Evolutionary conservation across 2,329 filamentous ascomycete species (phyloP).

Genomic region (Fusarium neocosmosporiellum): DNA sequence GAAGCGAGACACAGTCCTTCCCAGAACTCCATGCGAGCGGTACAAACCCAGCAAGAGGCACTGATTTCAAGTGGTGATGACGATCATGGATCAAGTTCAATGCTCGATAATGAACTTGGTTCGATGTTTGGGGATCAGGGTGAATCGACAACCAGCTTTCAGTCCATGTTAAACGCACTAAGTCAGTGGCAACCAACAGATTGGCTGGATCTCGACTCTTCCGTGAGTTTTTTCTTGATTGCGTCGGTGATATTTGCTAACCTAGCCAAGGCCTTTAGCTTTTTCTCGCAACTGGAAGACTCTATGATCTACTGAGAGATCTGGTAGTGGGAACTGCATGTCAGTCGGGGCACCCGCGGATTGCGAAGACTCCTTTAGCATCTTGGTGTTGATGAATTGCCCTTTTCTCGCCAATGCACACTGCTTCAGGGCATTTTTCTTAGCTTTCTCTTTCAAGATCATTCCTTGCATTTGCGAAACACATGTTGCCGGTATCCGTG

Average conservation of each 20-base stretch:
- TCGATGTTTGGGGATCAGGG: background rate
- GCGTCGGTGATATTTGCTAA: background rate
- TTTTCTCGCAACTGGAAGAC: conserved; percentile 1
- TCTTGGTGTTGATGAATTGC: background rate
- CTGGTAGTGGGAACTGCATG: background rate
- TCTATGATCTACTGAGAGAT: background rate
- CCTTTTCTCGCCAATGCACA: background rate
- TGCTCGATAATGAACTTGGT: background rate
- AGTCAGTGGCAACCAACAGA: conserved; percentile 8
- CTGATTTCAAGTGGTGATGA: background rate
- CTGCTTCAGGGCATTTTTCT: background rate
- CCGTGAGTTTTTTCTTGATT: background rate
- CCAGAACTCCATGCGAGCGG: background rate
- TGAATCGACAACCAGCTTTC: background rate
- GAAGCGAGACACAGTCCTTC: conserved; percentile 18
- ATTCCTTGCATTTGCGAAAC: too few species aligned
- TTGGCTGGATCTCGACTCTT: conserved; percentile 3
- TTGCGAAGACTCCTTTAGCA: background rate
- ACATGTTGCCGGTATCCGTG: too few species aligned
- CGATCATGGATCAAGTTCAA: background rate
- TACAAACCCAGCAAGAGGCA: background rate
- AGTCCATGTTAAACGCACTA: conserved; percentile 1
- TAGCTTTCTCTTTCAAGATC: too few species aligned
- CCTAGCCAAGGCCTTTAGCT: background rate
- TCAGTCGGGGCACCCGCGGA: background rate